Evolutionary conservation across 2,329 filamentous ascomycete genomes (phyloP).

Genomic region (Fusarium mexicanum): DNA sequence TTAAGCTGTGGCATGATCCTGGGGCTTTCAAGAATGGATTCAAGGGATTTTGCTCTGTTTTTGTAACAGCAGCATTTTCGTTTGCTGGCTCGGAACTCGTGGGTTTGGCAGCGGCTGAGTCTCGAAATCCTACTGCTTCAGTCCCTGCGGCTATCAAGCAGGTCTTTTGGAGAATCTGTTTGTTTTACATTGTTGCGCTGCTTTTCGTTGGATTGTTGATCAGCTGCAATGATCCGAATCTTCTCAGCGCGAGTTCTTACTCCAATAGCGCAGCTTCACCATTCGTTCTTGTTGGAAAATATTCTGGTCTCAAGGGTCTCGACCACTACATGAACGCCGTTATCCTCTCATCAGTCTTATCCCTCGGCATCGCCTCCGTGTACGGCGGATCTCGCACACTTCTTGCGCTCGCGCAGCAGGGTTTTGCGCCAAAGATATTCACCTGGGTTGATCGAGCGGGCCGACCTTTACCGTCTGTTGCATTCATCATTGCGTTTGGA

Average conservation of each 20-base stretch:
- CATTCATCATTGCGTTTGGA: conserved; percentile 57
- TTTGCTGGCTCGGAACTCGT: conserved; percentile 76
- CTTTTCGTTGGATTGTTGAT: conserved; percentile 59
- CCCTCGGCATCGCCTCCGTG: conserved; percentile 63
- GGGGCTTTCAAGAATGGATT: conserved; percentile 75
- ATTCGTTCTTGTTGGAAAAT: conserved; percentile 61
- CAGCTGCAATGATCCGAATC: conserved; percentile 52
- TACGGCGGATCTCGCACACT: conserved; percentile 66
- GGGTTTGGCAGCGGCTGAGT: conserved; percentile 75
- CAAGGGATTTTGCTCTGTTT: conserved; percentile 74
- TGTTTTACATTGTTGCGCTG: conserved; percentile 61
- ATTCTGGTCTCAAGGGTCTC: conserved; percentile 59
- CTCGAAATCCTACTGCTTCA: conserved; percentile 71
- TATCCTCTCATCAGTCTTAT: conserved; percentile 63
- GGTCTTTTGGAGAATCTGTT: conserved; percentile 63
- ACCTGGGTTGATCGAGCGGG: conserved; percentile 64
- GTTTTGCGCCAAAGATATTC: conserved; percentile 63
- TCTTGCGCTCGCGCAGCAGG: conserved; percentile 63
- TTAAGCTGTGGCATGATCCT: conserved; percentile 48
- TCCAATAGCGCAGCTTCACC: conserved; percentile 50
- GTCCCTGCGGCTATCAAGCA: conserved; percentile 86
- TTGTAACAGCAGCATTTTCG: conserved; percentile 75
- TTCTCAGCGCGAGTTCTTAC: conserved; percentile 48
- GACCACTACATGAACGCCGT: conserved; percentile 64
- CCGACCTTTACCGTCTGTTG: conserved; percentile 58